phyloP scores from a whole-genome alignment of 768 basidiomycete genomes.

The Boletus edulis region DNA sequence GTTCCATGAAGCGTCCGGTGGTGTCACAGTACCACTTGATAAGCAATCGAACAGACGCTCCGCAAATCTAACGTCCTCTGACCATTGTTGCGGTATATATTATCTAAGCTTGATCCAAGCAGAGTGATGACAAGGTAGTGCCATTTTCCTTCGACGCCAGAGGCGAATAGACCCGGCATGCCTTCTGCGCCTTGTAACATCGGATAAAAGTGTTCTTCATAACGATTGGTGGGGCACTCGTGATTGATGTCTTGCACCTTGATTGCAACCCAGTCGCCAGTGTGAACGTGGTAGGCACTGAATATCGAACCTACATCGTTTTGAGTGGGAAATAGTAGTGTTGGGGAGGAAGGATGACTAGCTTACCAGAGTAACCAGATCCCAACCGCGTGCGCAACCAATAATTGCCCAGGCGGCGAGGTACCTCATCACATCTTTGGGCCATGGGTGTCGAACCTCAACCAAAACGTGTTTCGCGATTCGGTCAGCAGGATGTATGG shows the following conservation, averaged over 20 bases:
- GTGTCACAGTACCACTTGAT: constrained; percentile 60
- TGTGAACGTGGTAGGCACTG: constrained; percentile 57
- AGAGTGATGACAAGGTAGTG: constrained; percentile 77
- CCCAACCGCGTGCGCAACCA: constrained; percentile 58
- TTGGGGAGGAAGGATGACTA: neutral
- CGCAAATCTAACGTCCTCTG: constrained; percentile 64
- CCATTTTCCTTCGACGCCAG: constrained; percentile 57
- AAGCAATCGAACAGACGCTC: constrained; percentile 70
- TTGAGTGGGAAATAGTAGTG: neutral
- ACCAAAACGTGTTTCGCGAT: neutral
- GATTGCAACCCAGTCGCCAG: constrained; percentile 60
- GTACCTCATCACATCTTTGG: constrained; percentile 18
- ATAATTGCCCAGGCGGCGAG: constrained; percentile 55
- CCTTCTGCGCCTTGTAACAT: constrained; percentile 67
- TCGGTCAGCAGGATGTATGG: neutral
- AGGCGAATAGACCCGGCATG: constrained; percentile 70
- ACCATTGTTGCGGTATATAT: constrained; percentile 52
- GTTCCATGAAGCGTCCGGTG: neutral
- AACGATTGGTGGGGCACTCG: constrained; percentile 73
- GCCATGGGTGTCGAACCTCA: constrained; percentile 10
- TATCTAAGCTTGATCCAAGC: constrained; percentile 68
- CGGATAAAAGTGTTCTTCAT: constrained; percentile 69
- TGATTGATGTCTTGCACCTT: constrained; percentile 71
- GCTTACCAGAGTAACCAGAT: constrained; percentile 70
- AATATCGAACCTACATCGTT: constrained; percentile 65